Evolutionary conservation across 768 basidiomycete genomes (phyloP).

Genomic region (Mycena vulgaris): DNA sequence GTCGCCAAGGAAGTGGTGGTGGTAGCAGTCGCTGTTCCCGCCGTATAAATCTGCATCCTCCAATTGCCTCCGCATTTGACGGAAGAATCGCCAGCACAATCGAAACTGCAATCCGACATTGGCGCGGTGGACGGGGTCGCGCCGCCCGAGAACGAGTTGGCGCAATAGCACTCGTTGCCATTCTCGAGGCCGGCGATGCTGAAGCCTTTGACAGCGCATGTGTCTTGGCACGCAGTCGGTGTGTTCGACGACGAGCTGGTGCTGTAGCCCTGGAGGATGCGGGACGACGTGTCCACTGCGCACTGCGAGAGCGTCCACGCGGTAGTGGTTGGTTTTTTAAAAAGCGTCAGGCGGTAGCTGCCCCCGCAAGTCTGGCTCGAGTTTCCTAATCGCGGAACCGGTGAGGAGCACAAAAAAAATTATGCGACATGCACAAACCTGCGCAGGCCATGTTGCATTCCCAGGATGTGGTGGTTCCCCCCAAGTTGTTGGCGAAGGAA

Average conservation of each 20-base stretch:
- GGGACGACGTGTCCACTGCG: neutral
- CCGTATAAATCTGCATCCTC: neutral
- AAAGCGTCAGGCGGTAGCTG: slow-evolving; percentile 4
- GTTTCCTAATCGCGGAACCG: too few relatives aligned
- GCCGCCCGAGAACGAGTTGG: neutral
- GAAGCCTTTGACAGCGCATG: neutral
- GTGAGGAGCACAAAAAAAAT: neutral
- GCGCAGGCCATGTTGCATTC: slow-evolving; percentile 23
- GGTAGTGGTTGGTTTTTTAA: too few relatives aligned
- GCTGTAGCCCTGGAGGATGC: neutral
- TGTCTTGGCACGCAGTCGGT: neutral
- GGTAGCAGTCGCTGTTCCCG: neutral
- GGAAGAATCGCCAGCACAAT: neutral
- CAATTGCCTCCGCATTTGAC: neutral
- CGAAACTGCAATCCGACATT: neutral
- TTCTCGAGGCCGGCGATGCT: neutral
- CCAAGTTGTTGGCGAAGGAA: slow-evolving; percentile 15
- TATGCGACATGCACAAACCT: neutral
- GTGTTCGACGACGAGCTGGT: neutral
- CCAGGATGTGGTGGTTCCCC: neutral
- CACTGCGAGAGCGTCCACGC: neutral
- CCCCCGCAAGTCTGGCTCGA: slow-evolving; percentile 8
- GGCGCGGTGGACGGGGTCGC: neutral
- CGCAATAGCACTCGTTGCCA: neutral
- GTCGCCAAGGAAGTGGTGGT: neutral